Evolutionary conservation across 2,329 filamentous ascomycete genomes (phyloP), one percentile per base, ranked within the genome.

Genomic region (Xylaria multiplex): DNA sequence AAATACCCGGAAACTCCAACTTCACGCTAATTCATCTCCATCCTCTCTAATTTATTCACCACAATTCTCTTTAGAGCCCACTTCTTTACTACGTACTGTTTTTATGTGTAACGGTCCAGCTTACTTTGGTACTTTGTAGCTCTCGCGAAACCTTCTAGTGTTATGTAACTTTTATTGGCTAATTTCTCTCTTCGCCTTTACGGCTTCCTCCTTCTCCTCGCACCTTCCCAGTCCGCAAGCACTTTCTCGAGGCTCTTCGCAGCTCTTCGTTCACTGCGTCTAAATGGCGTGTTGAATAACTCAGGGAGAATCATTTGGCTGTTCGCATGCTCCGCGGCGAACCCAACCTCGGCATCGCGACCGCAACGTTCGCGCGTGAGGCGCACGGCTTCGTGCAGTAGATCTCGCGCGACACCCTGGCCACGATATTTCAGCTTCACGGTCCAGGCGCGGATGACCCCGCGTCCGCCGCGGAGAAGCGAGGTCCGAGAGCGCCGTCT

Each of bases 401-500:
- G 79, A 37, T 89, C 90, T 46, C 82, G 84, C 2, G 93, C 93
- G 27, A 96, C 82, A 0, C 93, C 93, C 68, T 88, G 87, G 37
- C 86, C 83, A 30, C 93, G 85, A 77, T 93, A 93, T 71, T 84
- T 83, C 57, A 89, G 79, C 75, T 85, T 84, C 1, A 93, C 92
- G 1, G 93, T 95, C 93, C 93, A 97, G 1, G 91, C 93, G 32
- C 91, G 87, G 64, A 97, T 90, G 54, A 93, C 82, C 8, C 90
- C 91, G 68, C 85, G 86, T 59, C 90, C 90, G 42, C 89, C 87
- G 70, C 81, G 81, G 71, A 82, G 73, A 73, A 73, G 78, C 78
- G 72, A 80, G 76, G 56, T 59, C 40, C 74, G 70, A 2, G 67
- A 70, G 48, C 75, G 74, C 57, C 72, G 73, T 62, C 56, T 65